A percentile compares a stretch with the other conserved stretches of the same genome.
phyloP scores from a whole-genome alignment of 208 protist species.

The Blastocrithidia nonstop region DNA sequence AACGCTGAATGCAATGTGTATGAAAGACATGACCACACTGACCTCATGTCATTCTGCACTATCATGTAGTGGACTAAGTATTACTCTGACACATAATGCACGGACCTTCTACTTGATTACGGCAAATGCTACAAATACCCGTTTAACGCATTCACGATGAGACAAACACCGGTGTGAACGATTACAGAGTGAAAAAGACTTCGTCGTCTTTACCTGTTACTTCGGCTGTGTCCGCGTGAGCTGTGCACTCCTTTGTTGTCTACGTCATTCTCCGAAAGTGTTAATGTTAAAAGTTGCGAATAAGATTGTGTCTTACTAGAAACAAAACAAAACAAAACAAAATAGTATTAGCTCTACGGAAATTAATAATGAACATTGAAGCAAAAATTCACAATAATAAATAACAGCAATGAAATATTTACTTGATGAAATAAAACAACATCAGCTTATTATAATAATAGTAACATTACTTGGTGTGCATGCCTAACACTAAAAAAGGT shows the following conservation, averaged over 20 bases:
- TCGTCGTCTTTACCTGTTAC: not conserved
- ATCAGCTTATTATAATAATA: no score
- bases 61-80: slow-evolving; percentile 13
- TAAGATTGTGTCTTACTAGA: no score
- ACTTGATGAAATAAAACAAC: no score
- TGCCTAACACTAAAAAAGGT: no score
- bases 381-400: no score
- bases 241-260: not conserved
- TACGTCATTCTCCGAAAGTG: slow-evolving; percentile 4
- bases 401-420: no score
- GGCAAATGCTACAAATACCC: slow-evolving; percentile 95
- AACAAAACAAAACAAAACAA: no score
- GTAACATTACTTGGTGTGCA: no score
- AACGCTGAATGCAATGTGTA: slow-evolving; percentile 97
- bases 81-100: slow-evolving; percentile 95
- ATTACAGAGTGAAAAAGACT: slow-evolving; percentile 52
- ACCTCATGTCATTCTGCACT: slow-evolving; percentile 95
- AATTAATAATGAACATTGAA: no score
- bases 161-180: slow-evolving; percentile 94
- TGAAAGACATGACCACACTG: slow-evolving; percentile 97
- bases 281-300: not conserved
- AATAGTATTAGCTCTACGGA: no score
- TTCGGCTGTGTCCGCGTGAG: not conserved
- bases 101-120: slow-evolving; percentile 95
- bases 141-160: slow-evolving; percentile 92